These are phyloP conservation scores for Acmispon strigosus DNA, from an alignment of 306 rosid species.

Conservation along the genomic window DNA sequence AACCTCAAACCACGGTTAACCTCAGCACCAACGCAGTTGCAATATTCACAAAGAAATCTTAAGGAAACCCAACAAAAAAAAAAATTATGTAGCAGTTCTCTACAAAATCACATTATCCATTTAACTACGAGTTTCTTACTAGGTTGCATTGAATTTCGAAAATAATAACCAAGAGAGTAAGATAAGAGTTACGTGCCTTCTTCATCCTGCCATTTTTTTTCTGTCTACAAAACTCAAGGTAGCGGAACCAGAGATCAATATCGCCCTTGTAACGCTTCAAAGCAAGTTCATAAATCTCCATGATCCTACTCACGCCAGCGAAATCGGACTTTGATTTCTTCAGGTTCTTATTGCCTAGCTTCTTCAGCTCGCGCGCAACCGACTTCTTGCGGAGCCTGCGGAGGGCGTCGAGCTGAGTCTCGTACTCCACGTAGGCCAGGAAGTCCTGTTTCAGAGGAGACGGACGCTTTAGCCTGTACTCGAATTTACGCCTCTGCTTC, in stretches of 20 bases:
- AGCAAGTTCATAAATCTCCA: constrained; percentile 31
- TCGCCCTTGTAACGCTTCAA: constrained; percentile 42
- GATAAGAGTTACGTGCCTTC: constrained; percentile 33
- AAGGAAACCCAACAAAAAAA: too few species aligned
- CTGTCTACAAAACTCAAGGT: constrained; percentile 59
- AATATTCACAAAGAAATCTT: constrained; percentile 50
- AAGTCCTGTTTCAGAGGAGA: constrained; percentile 32
- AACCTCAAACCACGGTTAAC: constrained; percentile 50
- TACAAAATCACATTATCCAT: neutral
- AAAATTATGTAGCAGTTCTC: neutral
- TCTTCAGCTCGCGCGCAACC: constrained; percentile 22
- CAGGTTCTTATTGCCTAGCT: constrained; percentile 26
- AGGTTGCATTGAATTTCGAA: neutral
- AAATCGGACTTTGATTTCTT: constrained; percentile 33
- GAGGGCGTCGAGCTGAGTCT: constrained; percentile 33
- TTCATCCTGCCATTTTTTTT: constrained; percentile 76
- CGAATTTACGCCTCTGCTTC: constrained; percentile 37
- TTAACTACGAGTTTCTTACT: neutral
- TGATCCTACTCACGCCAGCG: constrained; percentile 22
- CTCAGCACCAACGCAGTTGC: constrained; percentile 54
- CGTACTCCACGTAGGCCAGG: constrained; percentile 33
- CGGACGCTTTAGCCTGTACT: constrained; percentile 35
- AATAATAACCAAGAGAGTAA: neutral
- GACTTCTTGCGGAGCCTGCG: constrained; percentile 34
- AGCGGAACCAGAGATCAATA: constrained; percentile 37